Evolutionary conservation across 2,329 filamentous ascomycete genomes (phyloP).

Genomic region (Penicillium italicum): DNA sequence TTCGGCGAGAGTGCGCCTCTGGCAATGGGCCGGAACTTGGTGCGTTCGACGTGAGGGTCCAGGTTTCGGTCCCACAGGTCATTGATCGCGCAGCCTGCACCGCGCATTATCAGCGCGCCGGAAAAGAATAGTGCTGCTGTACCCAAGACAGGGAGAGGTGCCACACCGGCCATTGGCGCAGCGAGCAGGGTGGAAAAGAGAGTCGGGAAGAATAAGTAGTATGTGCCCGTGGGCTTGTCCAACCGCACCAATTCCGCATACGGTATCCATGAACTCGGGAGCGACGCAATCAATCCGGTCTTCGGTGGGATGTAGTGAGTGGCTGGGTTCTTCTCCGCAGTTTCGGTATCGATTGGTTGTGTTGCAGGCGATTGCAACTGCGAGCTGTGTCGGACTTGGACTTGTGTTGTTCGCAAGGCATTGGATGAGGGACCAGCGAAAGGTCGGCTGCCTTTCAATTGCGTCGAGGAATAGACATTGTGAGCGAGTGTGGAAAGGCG

Average conservation of each 20-base stretch:
- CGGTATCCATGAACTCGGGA: constrained; percentile 52
- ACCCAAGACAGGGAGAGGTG: constrained; percentile 36
- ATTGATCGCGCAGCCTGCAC: constrained; percentile 54
- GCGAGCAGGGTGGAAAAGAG: constrained; percentile 47
- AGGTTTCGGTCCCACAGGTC: constrained; percentile 54
- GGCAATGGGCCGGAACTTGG: constrained; percentile 51
- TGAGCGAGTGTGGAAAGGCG: constrained; percentile 4
- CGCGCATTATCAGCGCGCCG: constrained; percentile 49
- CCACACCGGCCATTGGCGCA: constrained; percentile 38
- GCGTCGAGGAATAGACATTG: neutral
- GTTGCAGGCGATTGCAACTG: constrained; percentile 11
- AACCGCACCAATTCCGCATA: constrained; percentile 54
- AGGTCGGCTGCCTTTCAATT: neutral
- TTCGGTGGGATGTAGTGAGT: constrained; percentile 45
- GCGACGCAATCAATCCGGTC: constrained; percentile 44
- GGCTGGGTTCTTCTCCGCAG: constrained; percentile 15
- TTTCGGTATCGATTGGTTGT: neutral
- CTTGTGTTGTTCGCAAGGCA: neutral
- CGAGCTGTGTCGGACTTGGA: constrained; percentile 2
- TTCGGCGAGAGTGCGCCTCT: constrained; percentile 48
- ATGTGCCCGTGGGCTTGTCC: constrained; percentile 51
- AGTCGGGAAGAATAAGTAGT: constrained; percentile 53
- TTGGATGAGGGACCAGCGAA: neutral
- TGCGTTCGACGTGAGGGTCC: constrained; percentile 52
- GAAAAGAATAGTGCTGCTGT: constrained; percentile 41